These are phyloP conservation scores for Senna siamea DNA, from an alignment of 306 rosid genomes.

Conservation along the genomic window DNA sequence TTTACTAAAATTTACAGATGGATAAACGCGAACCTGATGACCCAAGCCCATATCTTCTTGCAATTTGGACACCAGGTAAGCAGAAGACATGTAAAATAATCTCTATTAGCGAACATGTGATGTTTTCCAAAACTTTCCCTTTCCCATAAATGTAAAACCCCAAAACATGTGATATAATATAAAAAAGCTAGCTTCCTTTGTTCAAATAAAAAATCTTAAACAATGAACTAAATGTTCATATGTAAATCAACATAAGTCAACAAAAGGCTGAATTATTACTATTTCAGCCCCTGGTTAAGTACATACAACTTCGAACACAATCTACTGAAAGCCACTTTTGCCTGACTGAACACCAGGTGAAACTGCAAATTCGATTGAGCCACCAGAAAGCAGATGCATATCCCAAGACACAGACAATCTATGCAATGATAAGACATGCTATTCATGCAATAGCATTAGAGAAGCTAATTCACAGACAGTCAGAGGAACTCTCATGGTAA, in stretches of 20 bases:
- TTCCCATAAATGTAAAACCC: conserved; percentile 1
- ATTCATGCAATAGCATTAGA: conserved; percentile 71
- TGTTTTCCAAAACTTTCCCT: conserved; percentile 19
- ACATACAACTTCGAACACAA: conserved; percentile 15
- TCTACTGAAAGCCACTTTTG: conserved; percentile 28
- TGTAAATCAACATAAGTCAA: neutral
- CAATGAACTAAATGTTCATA: neutral
- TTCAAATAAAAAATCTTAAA: neutral
- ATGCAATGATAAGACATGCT: conserved; percentile 71
- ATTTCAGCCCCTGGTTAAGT: conserved; percentile 28
- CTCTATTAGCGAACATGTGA: conserved; percentile 22
- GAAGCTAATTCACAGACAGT: conserved; percentile 79
- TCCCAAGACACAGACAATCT: conserved; percentile 54
- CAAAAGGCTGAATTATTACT: conserved; percentile 26
- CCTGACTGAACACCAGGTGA: conserved; percentile 60
- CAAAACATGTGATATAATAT: neutral
- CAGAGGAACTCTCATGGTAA: conserved; percentile 89
- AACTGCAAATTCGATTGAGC: conserved; percentile 69
- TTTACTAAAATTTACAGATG: conserved; percentile 62
- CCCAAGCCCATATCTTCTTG: conserved; percentile 96
- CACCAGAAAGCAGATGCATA: conserved; percentile 68
- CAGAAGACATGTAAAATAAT: conserved; percentile 29
- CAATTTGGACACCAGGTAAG: conserved; percentile 97
- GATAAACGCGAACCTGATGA: conserved; percentile 86
- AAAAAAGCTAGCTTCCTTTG: neutral